These are phyloP conservation scores for Clitocybe nebularis DNA, from an alignment of 1,284 basidiomycete species.

Conservation along the genomic window DNA sequence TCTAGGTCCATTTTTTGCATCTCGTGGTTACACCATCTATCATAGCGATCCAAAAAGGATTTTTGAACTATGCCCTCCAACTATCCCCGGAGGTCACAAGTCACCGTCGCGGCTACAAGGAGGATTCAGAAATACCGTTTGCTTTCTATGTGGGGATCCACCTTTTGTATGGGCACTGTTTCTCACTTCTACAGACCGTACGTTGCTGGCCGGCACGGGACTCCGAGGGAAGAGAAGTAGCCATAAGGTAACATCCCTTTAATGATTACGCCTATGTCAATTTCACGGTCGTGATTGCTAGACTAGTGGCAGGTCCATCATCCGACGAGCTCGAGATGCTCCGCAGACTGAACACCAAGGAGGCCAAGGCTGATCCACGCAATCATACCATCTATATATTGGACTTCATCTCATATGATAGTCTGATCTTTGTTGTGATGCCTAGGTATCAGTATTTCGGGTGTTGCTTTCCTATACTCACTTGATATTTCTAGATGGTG, in stretches of 20 bases:
- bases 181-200: not conserved
- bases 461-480: not conserved
- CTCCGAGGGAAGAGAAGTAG: conserved; percentile 12
- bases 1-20: conserved; percentile 13
- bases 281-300: not conserved
- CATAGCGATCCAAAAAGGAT: not conserved
- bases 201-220: conserved; percentile 8
- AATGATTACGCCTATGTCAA: no score
- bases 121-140: conserved; percentile 4
- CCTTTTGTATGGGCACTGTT: not conserved
- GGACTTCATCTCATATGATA: conserved; percentile 11
- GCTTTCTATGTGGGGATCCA: conserved; percentile 2
- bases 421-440: conserved; percentile 15
- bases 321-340: conserved; percentile 12
- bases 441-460: conserved; percentile 9
- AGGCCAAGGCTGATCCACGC: conserved; percentile 9
- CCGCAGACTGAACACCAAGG: conserved; percentile 9
- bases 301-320: conserved; percentile 7
- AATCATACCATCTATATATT: conserved; percentile 15
- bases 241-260: conserved; percentile 9
- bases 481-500: not conserved
- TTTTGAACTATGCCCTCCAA: not conserved
- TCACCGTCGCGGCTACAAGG: not conserved
- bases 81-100: not conserved
- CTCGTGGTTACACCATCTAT: conserved; percentile 13